Conservation (phyloP, 2,329 filamentous ascomycete genomes). For the Fusarium sp. region DNA sequence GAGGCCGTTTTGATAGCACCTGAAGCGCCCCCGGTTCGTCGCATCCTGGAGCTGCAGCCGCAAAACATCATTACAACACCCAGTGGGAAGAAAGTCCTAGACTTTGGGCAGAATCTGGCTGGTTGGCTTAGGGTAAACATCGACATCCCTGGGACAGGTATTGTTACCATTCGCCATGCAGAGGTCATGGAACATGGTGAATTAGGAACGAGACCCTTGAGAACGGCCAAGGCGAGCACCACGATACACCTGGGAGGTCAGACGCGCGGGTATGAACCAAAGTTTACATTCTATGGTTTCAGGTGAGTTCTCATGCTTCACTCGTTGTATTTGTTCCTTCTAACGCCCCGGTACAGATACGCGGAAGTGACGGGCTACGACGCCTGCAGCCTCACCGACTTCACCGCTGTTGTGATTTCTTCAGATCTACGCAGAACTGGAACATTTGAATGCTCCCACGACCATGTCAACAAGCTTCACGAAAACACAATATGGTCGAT, state of each 20-base stretch:
- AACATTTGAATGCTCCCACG: not conserved
- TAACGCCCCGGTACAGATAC: not conserved
- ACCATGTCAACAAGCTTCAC: not conserved
- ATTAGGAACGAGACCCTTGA: not conserved
- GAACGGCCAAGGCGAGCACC: not conserved
- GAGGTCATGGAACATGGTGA: not conserved
- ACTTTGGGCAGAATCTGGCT: not conserved
- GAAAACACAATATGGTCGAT: not conserved
- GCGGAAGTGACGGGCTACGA: not conserved
- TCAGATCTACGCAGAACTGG: not conserved
- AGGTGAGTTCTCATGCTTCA: not conserved
- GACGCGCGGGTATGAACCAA: not conserved
- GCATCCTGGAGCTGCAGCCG: not conserved
- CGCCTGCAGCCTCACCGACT: not conserved
- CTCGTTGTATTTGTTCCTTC: fast-evolving
- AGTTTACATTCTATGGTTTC: not conserved
- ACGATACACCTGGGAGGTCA: not conserved
- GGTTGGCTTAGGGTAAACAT: not conserved
- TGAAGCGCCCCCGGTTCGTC: not conserved
- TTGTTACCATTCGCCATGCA: not conserved
- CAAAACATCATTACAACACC: not conserved
- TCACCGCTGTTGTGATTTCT: not conserved
- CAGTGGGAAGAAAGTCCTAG: not conserved
- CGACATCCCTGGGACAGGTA: not conserved
- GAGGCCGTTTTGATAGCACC: not conserved